Evolutionary conservation across 192 early-diverging fungal genomes (phyloP).

Genomic region (Backusella morwellensis): DNA sequence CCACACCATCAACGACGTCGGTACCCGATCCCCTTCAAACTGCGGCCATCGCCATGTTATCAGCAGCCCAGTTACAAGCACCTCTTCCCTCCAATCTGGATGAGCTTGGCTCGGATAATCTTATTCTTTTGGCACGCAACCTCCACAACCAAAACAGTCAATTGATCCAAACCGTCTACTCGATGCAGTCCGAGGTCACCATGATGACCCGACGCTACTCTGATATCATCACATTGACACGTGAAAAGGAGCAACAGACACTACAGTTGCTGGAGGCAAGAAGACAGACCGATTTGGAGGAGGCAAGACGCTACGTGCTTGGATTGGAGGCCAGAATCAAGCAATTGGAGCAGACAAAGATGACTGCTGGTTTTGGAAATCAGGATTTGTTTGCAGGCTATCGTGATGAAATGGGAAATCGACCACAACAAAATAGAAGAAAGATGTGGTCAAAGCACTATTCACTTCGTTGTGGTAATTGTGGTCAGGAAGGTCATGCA

Average conservation of each 20-base stretch:
- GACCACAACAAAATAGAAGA: not conserved
- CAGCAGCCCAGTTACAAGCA: not conserved
- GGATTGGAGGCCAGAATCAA: conserved; percentile 21
- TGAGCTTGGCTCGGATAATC: not conserved
- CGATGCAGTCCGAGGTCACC: conserved; percentile 50
- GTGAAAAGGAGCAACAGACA: conserved; percentile 38
- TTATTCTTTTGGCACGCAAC: conserved; percentile 17
- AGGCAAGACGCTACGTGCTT: conserved; percentile 45
- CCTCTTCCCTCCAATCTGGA: not conserved
- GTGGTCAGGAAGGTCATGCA: conserved; percentile 44
- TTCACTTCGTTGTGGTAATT: conserved; percentile 48
- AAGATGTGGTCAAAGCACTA: not conserved
- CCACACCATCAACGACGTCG: not conserved
- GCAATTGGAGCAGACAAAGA: conserved; percentile 1
- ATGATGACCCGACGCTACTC: conserved; percentile 43
- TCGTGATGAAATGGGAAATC: conserved; percentile 18
- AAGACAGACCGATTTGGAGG: conserved; percentile 50
- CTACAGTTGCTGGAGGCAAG: conserved; percentile 14
- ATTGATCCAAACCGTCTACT: conserved; percentile 40
- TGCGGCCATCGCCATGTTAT: not conserved
- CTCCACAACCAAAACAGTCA: conserved; percentile 46
- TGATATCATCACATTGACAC: conserved; percentile 38
- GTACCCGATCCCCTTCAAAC: not conserved
- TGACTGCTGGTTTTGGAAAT: conserved; percentile 21
- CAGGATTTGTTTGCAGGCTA: conserved; percentile 30